A percentile compares a stretch with the other conserved stretches of the same genome.
Evolutionary conservation across 495 filamentous ascomycete species (phyloP).

Genomic region (Penicillium macrosclerotiorum): DNA sequence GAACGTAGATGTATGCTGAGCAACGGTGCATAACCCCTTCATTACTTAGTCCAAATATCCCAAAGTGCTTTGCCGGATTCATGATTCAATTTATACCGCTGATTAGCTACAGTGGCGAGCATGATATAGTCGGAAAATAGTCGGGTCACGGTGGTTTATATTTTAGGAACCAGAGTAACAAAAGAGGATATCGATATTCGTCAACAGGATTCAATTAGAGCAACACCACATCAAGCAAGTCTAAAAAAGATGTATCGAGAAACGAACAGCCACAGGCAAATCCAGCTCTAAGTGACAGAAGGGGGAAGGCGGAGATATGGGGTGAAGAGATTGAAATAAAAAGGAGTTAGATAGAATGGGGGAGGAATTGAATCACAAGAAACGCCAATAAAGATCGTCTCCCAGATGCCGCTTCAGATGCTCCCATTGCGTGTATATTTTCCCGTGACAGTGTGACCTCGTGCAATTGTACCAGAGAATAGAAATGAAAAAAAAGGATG

Average conservation of each 20-base stretch:
- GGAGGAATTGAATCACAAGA: slow-evolving; percentile 26
- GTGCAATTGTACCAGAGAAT: slow-evolving; percentile 26
- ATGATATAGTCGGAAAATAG: too few relatives aligned
- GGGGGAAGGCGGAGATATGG: slow-evolving; percentile 8
- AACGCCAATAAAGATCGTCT: slow-evolving; percentile 35
- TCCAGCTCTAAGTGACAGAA: slow-evolving; percentile 19
- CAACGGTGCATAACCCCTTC: too few relatives aligned
- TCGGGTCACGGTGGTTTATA: neutral
- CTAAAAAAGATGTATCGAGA: slow-evolving; percentile 26
- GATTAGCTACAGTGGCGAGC: too few relatives aligned
- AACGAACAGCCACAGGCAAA: slow-evolving; percentile 10
- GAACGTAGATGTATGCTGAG: too few relatives aligned
- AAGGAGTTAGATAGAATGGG: slow-evolving; percentile 9
- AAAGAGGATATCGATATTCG: neutral
- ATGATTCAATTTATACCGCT: too few relatives aligned
- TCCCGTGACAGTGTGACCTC: slow-evolving; percentile 25
- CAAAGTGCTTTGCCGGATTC: too few relatives aligned
- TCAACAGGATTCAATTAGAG: slow-evolving; percentile 14
- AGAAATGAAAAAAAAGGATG: slow-evolving; percentile 1
- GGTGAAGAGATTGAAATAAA: slow-evolving; percentile 16
- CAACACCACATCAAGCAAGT: slow-evolving; percentile 18
- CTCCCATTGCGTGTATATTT: slow-evolving; percentile 25
- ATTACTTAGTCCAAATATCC: too few relatives aligned
- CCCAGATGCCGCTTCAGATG: slow-evolving; percentile 35
- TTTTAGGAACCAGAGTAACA: neutral